Conservation (phyloP, 805 yeast genomes). For the Ogataea nitratoaversa region DNA sequence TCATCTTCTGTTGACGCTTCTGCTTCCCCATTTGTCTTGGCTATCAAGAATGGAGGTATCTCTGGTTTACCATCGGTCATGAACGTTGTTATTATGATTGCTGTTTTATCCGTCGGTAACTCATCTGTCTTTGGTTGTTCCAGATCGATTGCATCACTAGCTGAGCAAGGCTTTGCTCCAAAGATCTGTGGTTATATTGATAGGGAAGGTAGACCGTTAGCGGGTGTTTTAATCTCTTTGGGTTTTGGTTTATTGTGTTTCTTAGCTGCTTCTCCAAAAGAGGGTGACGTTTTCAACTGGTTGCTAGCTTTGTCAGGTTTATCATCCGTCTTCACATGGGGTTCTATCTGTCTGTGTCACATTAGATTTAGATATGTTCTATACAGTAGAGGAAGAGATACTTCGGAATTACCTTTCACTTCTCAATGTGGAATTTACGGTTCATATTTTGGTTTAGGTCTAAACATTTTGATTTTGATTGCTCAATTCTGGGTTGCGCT, state of each 20-base stretch:
- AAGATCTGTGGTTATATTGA: conserved; percentile 62
- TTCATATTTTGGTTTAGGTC: conserved; percentile 53
- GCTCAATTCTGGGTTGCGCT: conserved; percentile 84
- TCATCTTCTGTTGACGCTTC: conserved; percentile 47
- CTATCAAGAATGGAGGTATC: conserved; percentile 59
- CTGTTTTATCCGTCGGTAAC: conserved; percentile 75
- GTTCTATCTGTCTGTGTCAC: conserved; percentile 64
- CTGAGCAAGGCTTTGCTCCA: conserved; percentile 71
- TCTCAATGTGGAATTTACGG: conserved; percentile 70
- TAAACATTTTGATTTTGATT: conserved; percentile 57
- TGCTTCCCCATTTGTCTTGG: conserved; percentile 76
- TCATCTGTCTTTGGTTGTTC: conserved; percentile 72
- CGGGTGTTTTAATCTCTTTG: conserved; percentile 55
- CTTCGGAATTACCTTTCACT: conserved; percentile 62
- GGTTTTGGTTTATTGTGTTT: conserved; percentile 56
- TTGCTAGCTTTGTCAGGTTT: conserved; percentile 72
- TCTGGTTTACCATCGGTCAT: conserved; percentile 65
- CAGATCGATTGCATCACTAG: conserved; percentile 62
- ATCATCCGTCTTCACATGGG: conserved; percentile 79
- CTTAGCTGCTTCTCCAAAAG: conserved; percentile 55
- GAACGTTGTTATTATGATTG: conserved; percentile 68
- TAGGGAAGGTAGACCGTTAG: conserved; percentile 72
- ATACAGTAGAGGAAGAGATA: conserved; percentile 58
- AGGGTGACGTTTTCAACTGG: conserved; percentile 66
- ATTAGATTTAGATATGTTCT: conserved; percentile 69